Evolutionary conservation across 345 rosid genomes (phyloP), one percentile per base, ranked within the genome.

Genomic region (Xanthoceras sorbifolium): DNA sequence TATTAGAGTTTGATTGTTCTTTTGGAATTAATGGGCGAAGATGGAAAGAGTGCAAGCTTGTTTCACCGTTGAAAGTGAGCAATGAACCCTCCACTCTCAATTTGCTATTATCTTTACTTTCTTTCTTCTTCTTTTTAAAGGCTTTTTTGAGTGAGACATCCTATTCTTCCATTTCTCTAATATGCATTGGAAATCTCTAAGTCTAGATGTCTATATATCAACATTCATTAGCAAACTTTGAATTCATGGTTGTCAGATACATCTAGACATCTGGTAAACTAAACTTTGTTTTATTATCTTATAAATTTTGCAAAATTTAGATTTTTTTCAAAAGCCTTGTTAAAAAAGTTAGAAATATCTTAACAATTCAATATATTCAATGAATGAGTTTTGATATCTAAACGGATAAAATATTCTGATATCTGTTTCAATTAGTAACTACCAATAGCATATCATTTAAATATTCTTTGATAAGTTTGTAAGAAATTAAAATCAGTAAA

Each of bases 1-100:
- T 5, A 25, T 20, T 20, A 29, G 74, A 74, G 70, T 67, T 73
- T 64, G 44, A 75, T 78, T 64, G 65, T 44, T 59, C 64, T 50
- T 20, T 50, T 69, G 67, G 65, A 26, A 36, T 68, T 76, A 72
- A 77, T 70, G 50, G 31, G 67, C 29, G 68, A 68, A 64, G 75
- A 73, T 72, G 76, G 73, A 74, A 52, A 63, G 72, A 64, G 64
- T 70, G 67, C 78, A 70, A 74, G 62, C 71, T 71, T 65, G 72
- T 83, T 75, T 84, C 77, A 72, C 88, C 69, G 7, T 76, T 40
- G 83, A 85, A 63, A 81, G 88, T 81, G 83, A 76, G 75, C 83
- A 82, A 76, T 73, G 65, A 83, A 76, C 62, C 62, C 79, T 80
- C 88, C 86, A 86, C 89, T 82, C 8, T 75, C 81, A 77, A 73